Evolutionary conservation across 2,329 filamentous ascomycete genomes (phyloP).

Genomic region (Cladosporium sp.): DNA sequence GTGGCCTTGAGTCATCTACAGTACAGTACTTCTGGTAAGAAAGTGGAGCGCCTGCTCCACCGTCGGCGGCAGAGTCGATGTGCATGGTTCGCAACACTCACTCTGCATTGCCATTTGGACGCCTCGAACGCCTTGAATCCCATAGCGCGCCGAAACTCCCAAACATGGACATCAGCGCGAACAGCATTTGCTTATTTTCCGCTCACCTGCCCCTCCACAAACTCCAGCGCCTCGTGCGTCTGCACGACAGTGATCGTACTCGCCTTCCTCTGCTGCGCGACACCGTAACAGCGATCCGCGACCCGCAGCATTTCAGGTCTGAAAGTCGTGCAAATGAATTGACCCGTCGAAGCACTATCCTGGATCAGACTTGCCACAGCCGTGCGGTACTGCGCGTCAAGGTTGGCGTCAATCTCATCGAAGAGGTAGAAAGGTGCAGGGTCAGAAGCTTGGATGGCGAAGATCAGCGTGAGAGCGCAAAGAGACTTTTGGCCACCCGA

Average conservation of each 20-base stretch:
- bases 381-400: conserved; percentile 96
- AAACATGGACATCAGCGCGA: background rate
- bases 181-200: conserved; percentile 26
- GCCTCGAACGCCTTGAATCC: background rate
- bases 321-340: conserved; percentile 99
- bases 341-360: conserved; percentile 53
- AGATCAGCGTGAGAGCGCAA: conserved; percentile 95
- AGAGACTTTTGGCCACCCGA: conserved; percentile 95
- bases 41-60: background rate
- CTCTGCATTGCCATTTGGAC: background rate
- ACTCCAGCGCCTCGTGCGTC: conserved; percentile 83
- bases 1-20: background rate
- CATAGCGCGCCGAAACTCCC: background rate
- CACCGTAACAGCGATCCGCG: conserved; percentile 96
- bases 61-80: background rate
- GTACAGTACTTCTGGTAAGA: background rate
- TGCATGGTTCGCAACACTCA: background rate
- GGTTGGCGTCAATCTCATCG: conserved; percentile 97
- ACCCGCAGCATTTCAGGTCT: conserved; percentile 93
- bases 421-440: conserved; percentile 99
- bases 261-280: conserved; percentile 88
- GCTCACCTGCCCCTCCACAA: conserved; percentile 80
- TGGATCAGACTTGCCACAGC: conserved; percentile 88
- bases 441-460: conserved; percentile 97
- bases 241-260: conserved; percentile 90